Conservation (phyloP, 108 stramenopile species). For the Tribonema minus region DNA sequence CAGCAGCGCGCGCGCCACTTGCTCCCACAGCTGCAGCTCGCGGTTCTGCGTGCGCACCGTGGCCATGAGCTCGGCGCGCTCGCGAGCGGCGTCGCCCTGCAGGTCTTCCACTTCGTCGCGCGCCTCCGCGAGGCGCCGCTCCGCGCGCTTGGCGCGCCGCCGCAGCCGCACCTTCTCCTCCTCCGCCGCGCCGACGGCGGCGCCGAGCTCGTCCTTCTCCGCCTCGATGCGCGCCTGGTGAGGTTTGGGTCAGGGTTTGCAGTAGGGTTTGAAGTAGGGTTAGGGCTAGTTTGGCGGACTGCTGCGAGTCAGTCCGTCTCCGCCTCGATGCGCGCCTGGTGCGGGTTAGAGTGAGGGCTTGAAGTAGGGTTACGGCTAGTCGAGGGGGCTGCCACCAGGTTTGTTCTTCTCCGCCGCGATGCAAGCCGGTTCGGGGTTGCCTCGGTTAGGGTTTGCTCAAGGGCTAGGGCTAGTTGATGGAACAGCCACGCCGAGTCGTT, state of each 20-base stretch:
- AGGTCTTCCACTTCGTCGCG: slow-evolving; percentile 52
- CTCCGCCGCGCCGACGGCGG: slow-evolving; percentile 37
- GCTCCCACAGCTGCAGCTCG: slow-evolving; percentile 55
- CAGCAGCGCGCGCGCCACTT: slow-evolving; percentile 43
- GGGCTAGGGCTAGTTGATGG: too few species aligned
- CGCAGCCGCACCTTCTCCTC: slow-evolving; percentile 58
- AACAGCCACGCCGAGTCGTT: slow-evolving; percentile 41
- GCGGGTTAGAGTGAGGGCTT: too few species aligned
- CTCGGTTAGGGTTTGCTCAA: too few species aligned
- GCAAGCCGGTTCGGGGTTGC: too few species aligned
- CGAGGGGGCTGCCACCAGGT: slow-evolving; percentile 37
- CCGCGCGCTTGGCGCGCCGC: slow-evolving; percentile 23
- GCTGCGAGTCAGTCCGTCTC: slow-evolving; percentile 36
- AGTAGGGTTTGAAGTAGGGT: too few species aligned
- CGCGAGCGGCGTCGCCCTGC: slow-evolving; percentile 35
- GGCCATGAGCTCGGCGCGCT: slow-evolving; percentile 49
- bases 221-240: neutral
- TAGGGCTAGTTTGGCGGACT: too few species aligned
- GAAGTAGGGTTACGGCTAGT: too few species aligned
- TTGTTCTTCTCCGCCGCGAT: slow-evolving; percentile 13
- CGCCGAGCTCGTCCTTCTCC: slow-evolving; percentile 44
- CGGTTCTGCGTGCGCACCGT: slow-evolving; percentile 48
- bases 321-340: neutral
- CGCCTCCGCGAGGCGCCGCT: slow-evolving; percentile 33
- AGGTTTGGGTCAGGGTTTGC: neutral